Conservation (phyloP, 768 basidiomycete species). For the Cyclocybe aegerita region DNA sequence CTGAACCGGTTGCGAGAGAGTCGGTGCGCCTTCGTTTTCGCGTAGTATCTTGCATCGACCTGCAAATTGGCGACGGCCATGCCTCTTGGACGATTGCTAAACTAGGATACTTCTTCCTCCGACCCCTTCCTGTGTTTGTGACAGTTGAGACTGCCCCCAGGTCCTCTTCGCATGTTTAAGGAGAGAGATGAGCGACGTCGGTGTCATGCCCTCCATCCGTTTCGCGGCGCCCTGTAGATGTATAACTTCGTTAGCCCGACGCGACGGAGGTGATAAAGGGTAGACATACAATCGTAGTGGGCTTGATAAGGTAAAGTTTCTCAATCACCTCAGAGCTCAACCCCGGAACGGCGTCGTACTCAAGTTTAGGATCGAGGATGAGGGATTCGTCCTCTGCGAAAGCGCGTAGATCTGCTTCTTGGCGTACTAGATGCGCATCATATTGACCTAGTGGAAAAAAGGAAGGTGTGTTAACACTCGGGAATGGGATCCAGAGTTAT, state of each 20-base stretch:
- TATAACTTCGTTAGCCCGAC: background rate
- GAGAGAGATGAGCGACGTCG: conserved; percentile 66
- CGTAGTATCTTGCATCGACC: no score
- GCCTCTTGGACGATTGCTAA: no score
- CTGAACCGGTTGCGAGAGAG: no score
- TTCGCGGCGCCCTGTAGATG: conserved; percentile 78
- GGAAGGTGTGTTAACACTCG: background rate
- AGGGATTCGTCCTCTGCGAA: conserved; percentile 80
- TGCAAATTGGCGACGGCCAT: no score
- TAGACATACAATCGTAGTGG: conserved; percentile 63
- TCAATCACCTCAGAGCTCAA: conserved; percentile 78
- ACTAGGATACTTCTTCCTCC: no score
- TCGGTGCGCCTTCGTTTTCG: no score
- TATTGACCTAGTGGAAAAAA: conserved; percentile 52
- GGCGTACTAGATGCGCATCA: conserved; percentile 61
- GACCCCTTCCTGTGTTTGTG: no score
- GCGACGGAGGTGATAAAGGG: background rate
- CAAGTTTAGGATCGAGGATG: conserved; percentile 63
- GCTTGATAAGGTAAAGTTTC: conserved; percentile 56
- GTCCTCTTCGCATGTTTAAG: conserved; percentile 61
- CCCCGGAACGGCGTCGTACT: conserved; percentile 65
- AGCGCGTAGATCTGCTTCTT: conserved; percentile 69
- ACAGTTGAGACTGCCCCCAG: conserved; percentile 15
- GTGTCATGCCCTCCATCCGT: conserved; percentile 93
- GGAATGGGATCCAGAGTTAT: background rate